Percentiles rank a stretch among this genome's conserved stretches.
These are phyloP conservation scores for Curvularia hawaiiensis DNA, from an alignment of 2,329 filamentous ascomycete species.

Conservation along the genomic window DNA sequence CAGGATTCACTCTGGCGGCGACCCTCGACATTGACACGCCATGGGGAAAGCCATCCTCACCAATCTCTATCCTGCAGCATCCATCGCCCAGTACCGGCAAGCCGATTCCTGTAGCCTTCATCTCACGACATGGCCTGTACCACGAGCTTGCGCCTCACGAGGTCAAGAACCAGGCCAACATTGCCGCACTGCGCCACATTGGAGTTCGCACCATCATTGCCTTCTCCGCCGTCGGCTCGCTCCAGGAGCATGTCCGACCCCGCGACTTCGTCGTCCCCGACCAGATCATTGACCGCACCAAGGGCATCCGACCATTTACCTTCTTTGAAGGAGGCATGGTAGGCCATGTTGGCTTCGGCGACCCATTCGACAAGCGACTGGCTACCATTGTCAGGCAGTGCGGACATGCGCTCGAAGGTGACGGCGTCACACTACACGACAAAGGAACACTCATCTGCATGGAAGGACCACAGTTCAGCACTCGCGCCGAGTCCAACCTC, in stretches of 20 bases:
- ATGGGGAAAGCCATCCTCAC: slow-evolving; percentile 80
- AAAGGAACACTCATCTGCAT: slow-evolving; percentile 89
- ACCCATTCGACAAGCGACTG: slow-evolving; percentile 85
- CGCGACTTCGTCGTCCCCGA: slow-evolving; percentile 97
- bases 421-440: slow-evolving; percentile 83
- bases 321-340: slow-evolving; percentile 95
- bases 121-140: slow-evolving; percentile 87
- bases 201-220: slow-evolving; percentile 91
- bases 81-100: slow-evolving; percentile 69
- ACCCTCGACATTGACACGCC: slow-evolving; percentile 78
- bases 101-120: slow-evolving; percentile 77
- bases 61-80: slow-evolving; percentile 89
- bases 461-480: slow-evolving; percentile 99
- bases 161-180: slow-evolving; percentile 93
- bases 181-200: slow-evolving; percentile 90
- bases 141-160: slow-evolving; percentile 94
- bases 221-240: slow-evolving; percentile 91
- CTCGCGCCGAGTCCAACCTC: slow-evolving; percentile 91
- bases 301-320: slow-evolving; percentile 91
- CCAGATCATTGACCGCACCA: slow-evolving; percentile 96
- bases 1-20: slow-evolving; percentile 84
- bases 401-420: slow-evolving; percentile 77
- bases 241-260: slow-evolving; percentile 91
- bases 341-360: slow-evolving; percentile 92
- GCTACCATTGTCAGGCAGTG: slow-evolving; percentile 78